Conservation (phyloP, 768 basidiomycete species). For the Phlegmacium glaucopus region DNA sequence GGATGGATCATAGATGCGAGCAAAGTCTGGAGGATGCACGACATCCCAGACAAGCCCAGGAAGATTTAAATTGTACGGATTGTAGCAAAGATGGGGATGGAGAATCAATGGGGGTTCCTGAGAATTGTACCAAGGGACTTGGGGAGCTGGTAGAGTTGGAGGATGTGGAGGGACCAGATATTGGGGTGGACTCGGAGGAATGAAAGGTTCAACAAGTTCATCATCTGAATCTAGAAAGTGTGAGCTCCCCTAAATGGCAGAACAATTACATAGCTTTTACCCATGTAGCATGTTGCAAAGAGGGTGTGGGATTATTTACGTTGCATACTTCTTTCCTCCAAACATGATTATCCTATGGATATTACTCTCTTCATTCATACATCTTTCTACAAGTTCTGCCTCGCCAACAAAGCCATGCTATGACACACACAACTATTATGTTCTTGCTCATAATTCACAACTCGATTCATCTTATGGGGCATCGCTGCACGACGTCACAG, state of each 20-base stretch:
- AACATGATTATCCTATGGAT: conserved; percentile 18
- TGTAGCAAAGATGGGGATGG: conserved; percentile 31
- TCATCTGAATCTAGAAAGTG: too few species aligned
- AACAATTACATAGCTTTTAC: too few species aligned
- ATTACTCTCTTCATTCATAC: conserved; percentile 14
- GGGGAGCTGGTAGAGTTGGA: conserved; percentile 1
- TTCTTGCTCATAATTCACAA: conserved; percentile 60
- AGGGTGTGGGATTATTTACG: too few species aligned
- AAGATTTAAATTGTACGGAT: conserved; percentile 32
- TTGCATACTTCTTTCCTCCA: conserved; percentile 4
- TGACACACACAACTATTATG: conserved; percentile 77
- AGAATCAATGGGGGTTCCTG: conserved; percentile 18
- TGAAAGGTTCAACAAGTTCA: too few species aligned
- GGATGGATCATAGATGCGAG: conserved; percentile 27
- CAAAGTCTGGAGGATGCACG: conserved; percentile 32
- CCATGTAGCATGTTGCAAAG: too few species aligned
- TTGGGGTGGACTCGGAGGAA: too few species aligned
- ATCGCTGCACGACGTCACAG: conserved; percentile 57
- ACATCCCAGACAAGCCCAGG: conserved; percentile 43
- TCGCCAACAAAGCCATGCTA: conserved; percentile 52
- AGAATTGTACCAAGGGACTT: too few species aligned
- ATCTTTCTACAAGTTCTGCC: conserved; percentile 19
- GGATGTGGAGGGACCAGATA: too few species aligned
- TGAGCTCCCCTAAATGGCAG: too few species aligned
- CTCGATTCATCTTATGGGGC: conserved; percentile 32